Evolutionary conservation across 768 basidiomycete genomes (phyloP), one percentile per base, ranked within the genome.

Genomic region (Xerocomellus chrysenteron): DNA sequence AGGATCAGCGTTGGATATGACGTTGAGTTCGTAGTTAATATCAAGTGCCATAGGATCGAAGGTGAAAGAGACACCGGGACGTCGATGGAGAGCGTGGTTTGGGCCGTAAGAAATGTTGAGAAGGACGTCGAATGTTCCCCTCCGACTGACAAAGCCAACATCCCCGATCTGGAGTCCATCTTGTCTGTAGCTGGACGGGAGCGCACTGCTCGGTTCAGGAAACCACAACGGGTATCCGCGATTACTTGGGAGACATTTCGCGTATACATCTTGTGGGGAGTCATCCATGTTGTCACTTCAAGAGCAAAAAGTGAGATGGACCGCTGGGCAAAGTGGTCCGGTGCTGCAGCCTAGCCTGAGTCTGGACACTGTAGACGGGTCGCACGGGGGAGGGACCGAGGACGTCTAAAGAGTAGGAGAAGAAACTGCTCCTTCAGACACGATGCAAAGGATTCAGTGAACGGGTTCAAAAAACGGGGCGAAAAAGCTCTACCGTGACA

Each of bases 151-250:
- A 33, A 69, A 59, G 14, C 71, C 72, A 3, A 75, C 68, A 53
- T 76, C 74, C 3, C 74, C 74, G 12, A 75, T 71, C 40, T 57
- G 64, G 26, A 71, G 55, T 1, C 73, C 73, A 13, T 63, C 51
- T 8, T 52, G 44, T 17, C 54, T 58, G 36, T 74, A 71, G 11
- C 54, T 50, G 13, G 49, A 39, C 7, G 69, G 67, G 8, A 72
- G 59, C 17, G 30, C 33, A n/a, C 28, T 40, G 40, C 66, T 55
- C 2, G 67, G 65, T 13, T 68, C 64, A 5, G 73, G 73, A 32
- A 61, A 57, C 69, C 67, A 71, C 12, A 73, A 58, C 3, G 70
- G 72, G 49, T 65, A 67, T 2, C 73, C 74, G 33, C 66, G 66
- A 8, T 55, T 43, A 24, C 42, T 40, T 43, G 48, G 21, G 26